These are phyloP conservation scores for Rostrohypoxylon terebratum DNA, from an alignment of 495 filamentous ascomycete species.

Conservation along the genomic window DNA sequence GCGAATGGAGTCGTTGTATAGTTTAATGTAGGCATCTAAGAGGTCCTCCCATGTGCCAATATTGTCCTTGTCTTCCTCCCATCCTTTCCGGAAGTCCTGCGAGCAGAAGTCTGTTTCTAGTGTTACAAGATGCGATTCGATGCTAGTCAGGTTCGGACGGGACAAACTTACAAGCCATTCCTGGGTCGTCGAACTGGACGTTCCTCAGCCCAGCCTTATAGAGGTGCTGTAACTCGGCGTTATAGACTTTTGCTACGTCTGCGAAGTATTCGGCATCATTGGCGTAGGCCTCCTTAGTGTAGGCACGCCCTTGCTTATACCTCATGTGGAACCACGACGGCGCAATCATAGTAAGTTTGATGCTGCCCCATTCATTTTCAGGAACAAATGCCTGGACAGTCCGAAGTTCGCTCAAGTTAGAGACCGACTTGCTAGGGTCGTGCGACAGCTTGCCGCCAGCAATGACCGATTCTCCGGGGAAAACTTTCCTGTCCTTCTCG, in stretches of 20 bases:
- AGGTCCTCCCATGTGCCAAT: conserved; percentile 66
- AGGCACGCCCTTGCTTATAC: conserved; percentile 76
- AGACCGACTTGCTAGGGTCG: conserved; percentile 68
- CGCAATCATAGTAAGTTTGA: conserved; percentile 79
- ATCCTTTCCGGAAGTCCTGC: conserved; percentile 77
- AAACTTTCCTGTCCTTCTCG: conserved; percentile 67
- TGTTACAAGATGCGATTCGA: not conserved
- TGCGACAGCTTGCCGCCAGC: conserved; percentile 80
- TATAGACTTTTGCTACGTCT: conserved; percentile 80
- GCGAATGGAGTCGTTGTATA: conserved; percentile 80
- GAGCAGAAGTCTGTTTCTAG: conserved; percentile 75
- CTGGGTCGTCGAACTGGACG: conserved; percentile 81
- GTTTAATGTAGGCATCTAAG: conserved; percentile 77
- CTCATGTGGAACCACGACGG: conserved; percentile 80
- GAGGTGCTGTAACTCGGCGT: conserved; percentile 70
- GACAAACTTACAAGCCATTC: conserved; percentile 73
- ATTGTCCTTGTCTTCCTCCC: conserved; percentile 71
- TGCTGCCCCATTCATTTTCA: conserved; percentile 68
- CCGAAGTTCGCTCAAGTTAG: conserved; percentile 76
- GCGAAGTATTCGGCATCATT: conserved; percentile 78
- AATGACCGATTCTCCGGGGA: conserved; percentile 79
- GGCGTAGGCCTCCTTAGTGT: conserved; percentile 71
- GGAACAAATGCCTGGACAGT: conserved; percentile 72
- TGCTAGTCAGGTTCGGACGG: not conserved
- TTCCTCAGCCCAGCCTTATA: conserved; percentile 77